Conservation (phyloP, 2,329 filamentous ascomycete genomes). For the Phyllosticta paracitricarpa region DNA sequence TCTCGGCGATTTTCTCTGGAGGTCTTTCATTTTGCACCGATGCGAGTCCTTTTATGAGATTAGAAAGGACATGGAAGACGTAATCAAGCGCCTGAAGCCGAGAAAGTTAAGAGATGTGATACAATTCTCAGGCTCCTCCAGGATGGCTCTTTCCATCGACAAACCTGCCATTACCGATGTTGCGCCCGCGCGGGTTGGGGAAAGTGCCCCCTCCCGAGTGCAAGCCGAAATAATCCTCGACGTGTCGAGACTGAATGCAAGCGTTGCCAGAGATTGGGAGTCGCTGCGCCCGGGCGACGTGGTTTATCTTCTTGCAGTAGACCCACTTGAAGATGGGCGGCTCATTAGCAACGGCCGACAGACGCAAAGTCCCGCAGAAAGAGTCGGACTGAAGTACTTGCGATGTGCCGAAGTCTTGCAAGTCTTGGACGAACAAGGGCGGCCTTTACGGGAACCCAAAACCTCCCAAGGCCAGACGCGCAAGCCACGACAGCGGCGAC, state of each 20-base stretch:
- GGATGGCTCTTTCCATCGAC: conserved; percentile 80
- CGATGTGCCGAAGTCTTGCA: conserved; percentile 79
- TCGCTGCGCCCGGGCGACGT: conserved; percentile 76
- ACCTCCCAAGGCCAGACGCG: conserved; percentile 39
- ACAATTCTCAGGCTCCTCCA: conserved; percentile 73
- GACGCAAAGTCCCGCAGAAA: conserved; percentile 43
- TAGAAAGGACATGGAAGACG: conserved; percentile 77
- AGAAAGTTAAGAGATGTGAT: conserved; percentile 34
- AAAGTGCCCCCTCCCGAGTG: conserved; percentile 72
- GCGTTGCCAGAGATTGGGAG: conserved; percentile 81
- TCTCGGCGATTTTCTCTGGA: conserved; percentile 93
- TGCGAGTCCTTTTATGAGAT: conserved; percentile 92
- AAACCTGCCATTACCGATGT: conserved; percentile 84
- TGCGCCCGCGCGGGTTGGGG: conserved; percentile 71
- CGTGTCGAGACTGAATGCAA: conserved; percentile 65
- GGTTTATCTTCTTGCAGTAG: conserved; percentile 73
- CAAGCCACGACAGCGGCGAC: conserved; percentile 52
- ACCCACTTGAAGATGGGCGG: conserved; percentile 45
- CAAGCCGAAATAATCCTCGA: conserved; percentile 80
- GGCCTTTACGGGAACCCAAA: conserved; percentile 50
- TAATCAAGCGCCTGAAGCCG: conserved; percentile 69
- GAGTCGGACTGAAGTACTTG: conserved; percentile 58
- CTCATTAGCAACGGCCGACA: conserved; percentile 44
- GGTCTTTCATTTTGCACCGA: conserved; percentile 79
- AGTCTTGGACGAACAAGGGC: conserved; percentile 76